phyloP scores from a whole-genome alignment of 805 yeast genomes.

The Candida xiaguanensis region DNA sequence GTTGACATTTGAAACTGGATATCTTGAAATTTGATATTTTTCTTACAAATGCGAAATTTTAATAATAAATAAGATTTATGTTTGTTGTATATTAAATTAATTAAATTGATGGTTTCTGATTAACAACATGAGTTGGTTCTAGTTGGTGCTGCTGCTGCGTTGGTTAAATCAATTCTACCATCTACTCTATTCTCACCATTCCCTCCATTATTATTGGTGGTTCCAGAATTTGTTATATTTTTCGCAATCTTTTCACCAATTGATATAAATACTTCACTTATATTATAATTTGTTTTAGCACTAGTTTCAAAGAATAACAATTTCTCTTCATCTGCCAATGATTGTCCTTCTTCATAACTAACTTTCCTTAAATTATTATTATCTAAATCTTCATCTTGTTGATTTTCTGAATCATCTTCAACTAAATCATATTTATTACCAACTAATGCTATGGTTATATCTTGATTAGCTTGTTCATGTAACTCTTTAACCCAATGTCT shows the following conservation, averaged over 20 bases:
- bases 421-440: constrained; percentile 89
- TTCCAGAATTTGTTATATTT: constrained; percentile 45
- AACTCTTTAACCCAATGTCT: constrained; percentile 97
- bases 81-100: background rate
- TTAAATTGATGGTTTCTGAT: too few relatives aligned
- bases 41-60: too few relatives aligned
- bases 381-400: constrained; percentile 19
- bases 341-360: constrained; percentile 79
- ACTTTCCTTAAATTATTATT: constrained; percentile 68
- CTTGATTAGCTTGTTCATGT: constrained; percentile 92
- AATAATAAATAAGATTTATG: too few relatives aligned
- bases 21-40: too few relatives aligned
- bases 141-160: constrained; percentile 7
- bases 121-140: constrained; percentile 5
- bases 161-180: constrained; percentile 36
- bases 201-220: constrained; percentile 13
- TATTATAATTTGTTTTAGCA: constrained; percentile 87
- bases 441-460: constrained; percentile 86
- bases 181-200: constrained; percentile 15
- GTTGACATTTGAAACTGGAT: too few relatives aligned
- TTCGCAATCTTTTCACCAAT: constrained; percentile 84
- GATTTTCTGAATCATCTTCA: constrained; percentile 39
- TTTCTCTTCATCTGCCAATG: constrained; percentile 87
- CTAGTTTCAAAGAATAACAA: constrained; percentile 89
- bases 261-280: constrained; percentile 85